Evolutionary conservation across 495 filamentous ascomycete species (phyloP).

Genomic region (Parachaetomium inaequale): DNA sequence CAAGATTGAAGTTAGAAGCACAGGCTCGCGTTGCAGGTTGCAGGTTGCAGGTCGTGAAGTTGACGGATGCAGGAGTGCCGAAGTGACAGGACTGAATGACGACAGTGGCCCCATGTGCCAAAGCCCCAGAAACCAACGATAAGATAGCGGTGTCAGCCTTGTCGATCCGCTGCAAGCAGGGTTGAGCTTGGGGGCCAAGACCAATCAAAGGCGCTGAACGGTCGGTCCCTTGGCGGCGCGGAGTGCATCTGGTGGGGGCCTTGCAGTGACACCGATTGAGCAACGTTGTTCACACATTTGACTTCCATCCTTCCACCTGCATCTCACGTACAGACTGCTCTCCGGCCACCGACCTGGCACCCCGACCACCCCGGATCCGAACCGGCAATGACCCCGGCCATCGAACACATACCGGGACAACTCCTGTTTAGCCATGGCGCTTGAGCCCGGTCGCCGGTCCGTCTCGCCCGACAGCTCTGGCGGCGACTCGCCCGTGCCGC

Average conservation of each 20-base stretch:
- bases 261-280: neutral
- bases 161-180: conserved; percentile 6
- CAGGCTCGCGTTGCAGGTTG: too few relatives aligned
- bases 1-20: neutral
- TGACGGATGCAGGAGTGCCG: too few relatives aligned
- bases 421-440: conserved; percentile 54
- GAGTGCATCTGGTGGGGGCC: conserved; percentile 6
- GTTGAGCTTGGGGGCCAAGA: neutral
- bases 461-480: conserved; percentile 75
- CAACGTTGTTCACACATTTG: neutral
- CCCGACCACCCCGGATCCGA: neutral
- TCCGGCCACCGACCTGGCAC: neutral
- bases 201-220: conserved; percentile 15
- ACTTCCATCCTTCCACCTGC: neutral
- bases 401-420: conserved; percentile 17
- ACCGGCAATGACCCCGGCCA: conserved; percentile 29
- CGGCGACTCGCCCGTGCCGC: conserved; percentile 63
- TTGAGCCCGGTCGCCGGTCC: conserved; percentile 67
- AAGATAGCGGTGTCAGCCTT: conserved; percentile 20
- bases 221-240: neutral
- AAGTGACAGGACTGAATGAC: neutral
- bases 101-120: conserved; percentile 8
- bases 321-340: neutral
- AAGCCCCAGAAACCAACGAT: conserved; percentile 1
- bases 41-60: too few relatives aligned